Evolutionary conservation across 148 eudicot genomes (phyloP).

Genomic region (Camellia granthamiana): DNA sequence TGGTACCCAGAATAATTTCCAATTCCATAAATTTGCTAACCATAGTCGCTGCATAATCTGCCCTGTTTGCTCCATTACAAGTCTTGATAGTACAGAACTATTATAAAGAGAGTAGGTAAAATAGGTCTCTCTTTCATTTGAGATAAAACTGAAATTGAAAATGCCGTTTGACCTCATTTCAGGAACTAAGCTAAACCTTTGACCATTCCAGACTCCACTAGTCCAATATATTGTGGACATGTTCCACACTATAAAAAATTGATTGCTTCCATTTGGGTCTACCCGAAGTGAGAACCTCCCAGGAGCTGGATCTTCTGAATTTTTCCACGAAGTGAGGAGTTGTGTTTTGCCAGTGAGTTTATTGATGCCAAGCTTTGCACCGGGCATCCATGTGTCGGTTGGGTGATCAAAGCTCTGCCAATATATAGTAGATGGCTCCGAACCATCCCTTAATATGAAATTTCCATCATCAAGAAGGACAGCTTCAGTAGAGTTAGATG

Average conservation of each 20-base stretch:
- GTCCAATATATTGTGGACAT: constrained; percentile 19
- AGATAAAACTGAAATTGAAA: constrained; percentile 11
- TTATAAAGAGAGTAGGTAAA: not conserved
- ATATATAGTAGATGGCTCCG: constrained; percentile 9
- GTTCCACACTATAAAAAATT: constrained; percentile 4
- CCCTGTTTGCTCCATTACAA: constrained; percentile 10
- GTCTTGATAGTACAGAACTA: not conserved
- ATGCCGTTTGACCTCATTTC: not conserved
- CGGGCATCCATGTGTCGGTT: constrained; percentile 23
- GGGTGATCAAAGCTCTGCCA: constrained; percentile 31
- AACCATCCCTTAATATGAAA: constrained; percentile 17
- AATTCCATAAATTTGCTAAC: not conserved
- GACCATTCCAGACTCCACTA: constrained; percentile 18
- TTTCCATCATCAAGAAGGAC: constrained; percentile 24
- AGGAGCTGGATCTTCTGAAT: constrained; percentile 20
- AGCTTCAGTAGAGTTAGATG: constrained; percentile 15
- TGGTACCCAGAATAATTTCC: not conserved
- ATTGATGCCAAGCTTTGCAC: constrained; percentile 19
- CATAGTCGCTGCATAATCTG: not conserved
- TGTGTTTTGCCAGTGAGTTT: not conserved
- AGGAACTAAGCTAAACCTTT: constrained; percentile 5
- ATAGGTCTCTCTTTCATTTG: constrained; percentile 14
- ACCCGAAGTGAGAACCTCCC: constrained; percentile 16
- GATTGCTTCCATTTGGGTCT: not conserved
- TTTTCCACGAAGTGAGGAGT: constrained; percentile 22